Evolutionary conservation across 2,329 filamentous ascomycete genomes (phyloP).

Genomic region (Epichloe amarillans): DNA sequence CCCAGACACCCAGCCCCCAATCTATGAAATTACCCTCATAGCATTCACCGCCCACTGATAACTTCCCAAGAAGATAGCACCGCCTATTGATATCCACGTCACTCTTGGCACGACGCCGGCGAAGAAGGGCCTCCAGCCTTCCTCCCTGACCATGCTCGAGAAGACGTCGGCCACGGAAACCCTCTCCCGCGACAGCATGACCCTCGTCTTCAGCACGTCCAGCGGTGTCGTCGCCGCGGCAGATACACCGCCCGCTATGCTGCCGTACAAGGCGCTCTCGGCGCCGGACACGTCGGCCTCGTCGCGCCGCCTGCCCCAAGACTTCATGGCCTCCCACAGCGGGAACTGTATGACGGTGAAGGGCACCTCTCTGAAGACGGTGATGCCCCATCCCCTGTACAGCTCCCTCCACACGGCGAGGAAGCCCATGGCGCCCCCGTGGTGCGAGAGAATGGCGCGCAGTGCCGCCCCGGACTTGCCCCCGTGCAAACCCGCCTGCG

Average conservation of each 20-base stretch:
- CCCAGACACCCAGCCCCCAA: too few relatives aligned
- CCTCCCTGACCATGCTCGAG: conserved; percentile 47
- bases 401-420: conserved; percentile 62
- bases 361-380: conserved; percentile 87
- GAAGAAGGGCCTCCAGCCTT: conserved; percentile 58
- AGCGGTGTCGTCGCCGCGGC: conserved; percentile 83
- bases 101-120: conserved; percentile 68
- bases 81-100: conserved; percentile 89
- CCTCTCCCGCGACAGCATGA: conserved; percentile 74
- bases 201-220: conserved; percentile 90
- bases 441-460: conserved; percentile 49
- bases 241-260: conserved; percentile 68
- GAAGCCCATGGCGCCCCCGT: conserved; percentile 27
- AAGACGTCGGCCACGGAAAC: conserved; percentile 48
- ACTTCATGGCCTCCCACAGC: conserved; percentile 88
- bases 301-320: conserved; percentile 29
- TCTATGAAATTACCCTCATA: conserved; percentile 25
- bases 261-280: conserved; percentile 78
- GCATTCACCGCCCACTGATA: conserved; percentile 82
- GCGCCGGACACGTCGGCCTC: conserved; percentile 44
- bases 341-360: conserved; percentile 98
- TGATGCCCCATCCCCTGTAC: conserved; percentile 86
- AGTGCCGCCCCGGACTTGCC: conserved; percentile 55
- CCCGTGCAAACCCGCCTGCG: conserved; percentile 75
- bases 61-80: conserved; percentile 85